Evolutionary conservation across 2,329 filamentous ascomycete genomes (phyloP), one percentile per base, ranked within the genome.

Genomic region (Incumbomyces lentus): DNA sequence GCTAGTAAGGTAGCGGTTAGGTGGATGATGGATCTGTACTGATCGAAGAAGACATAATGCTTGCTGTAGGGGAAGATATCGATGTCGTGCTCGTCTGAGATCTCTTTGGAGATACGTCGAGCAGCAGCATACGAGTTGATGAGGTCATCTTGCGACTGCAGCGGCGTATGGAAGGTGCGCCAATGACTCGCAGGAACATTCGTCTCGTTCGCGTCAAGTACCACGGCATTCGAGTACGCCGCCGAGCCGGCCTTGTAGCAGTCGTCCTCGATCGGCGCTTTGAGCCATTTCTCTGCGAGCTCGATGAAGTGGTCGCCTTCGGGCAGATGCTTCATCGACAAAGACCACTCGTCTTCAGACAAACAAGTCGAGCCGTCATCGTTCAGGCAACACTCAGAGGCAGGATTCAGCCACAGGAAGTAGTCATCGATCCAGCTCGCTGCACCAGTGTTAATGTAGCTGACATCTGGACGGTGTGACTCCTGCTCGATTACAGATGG

Each of bases 21-120:
- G 10, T 76, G 74, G 16, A 94, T 79, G 51, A 98, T 96, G 48
- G 78, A 78, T 5, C 86, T 76, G 61, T 98, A 98, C 63, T 96
- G 92, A 62, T 98, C 92, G 63, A 98, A 98, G 76, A 96, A 98
- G 63, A 98, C 89, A 70, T 98, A 98, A 64, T 95, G 95, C 50
- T 95, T 82, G 56, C 86, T 93, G 69, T 98, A 98, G 0, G 92
- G 87, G 73, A 98, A 98, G 2, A 98, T 82, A 18, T 92, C 81
- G 17, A 86, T 79, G 4, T 81, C 77, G 3, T 88, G 89, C 43
- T 75, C 73, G 44, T 76, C 66, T 12, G 75, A 82, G 43, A 98
- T 81, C 22, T 84, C 82, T 11, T 79, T 69, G 0, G 90, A 81
- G 52, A 98, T 95, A 50, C 92, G 85, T 14, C 90, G 84, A 2